Evolutionary conservation across 2,329 filamentous ascomycete genomes (phyloP).

Genomic region (Herpotrichia juniperi): DNA sequence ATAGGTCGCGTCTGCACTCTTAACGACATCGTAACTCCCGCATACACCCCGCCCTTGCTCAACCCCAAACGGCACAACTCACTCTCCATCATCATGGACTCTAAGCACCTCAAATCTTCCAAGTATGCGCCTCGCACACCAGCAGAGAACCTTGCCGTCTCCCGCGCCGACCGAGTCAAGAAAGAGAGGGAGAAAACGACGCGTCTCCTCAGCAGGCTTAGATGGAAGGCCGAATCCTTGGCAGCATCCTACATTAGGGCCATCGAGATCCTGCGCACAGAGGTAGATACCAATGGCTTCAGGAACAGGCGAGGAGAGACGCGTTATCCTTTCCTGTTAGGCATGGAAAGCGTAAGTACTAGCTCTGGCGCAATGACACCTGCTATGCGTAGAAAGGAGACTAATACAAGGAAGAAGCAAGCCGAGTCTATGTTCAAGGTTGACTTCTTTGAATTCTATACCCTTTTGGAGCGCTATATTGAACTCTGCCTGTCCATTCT

Average conservation of each 20-base stretch:
- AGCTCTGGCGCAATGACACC: neutral
- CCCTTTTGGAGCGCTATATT: slow-evolving; percentile 72
- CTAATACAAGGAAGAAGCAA: slow-evolving; percentile 28
- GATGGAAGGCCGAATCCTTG: slow-evolving; percentile 45
- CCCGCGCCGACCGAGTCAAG: slow-evolving; percentile 33
- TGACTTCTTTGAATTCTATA: slow-evolving; percentile 79
- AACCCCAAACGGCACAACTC: neutral
- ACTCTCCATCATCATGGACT: neutral
- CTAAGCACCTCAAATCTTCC: slow-evolving; percentile 25
- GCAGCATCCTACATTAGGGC: slow-evolving; percentile 36
- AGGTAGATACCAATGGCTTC: slow-evolving; percentile 19
- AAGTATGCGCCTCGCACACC: slow-evolving; percentile 40
- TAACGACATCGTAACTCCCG: neutral
- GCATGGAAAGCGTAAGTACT: slow-evolving; percentile 26
- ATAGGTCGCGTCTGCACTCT: neutral
- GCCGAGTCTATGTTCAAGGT: slow-evolving; percentile 71
- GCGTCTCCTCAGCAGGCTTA: slow-evolving; percentile 33
- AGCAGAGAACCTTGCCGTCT: slow-evolving; percentile 26
- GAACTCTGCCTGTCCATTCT: slow-evolving; percentile 71
- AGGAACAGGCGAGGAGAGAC: slow-evolving; percentile 3
- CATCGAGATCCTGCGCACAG: slow-evolving; percentile 27
- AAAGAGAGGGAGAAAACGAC: slow-evolving; percentile 35
- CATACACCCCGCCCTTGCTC: neutral
- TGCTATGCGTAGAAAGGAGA: neutral
- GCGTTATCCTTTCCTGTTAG: slow-evolving; percentile 18